A percentile compares a stretch with the other conserved stretches of the same genome.
Conservation (phyloP, 306 rosid species). For the Castanopsis chinensis region DNA sequence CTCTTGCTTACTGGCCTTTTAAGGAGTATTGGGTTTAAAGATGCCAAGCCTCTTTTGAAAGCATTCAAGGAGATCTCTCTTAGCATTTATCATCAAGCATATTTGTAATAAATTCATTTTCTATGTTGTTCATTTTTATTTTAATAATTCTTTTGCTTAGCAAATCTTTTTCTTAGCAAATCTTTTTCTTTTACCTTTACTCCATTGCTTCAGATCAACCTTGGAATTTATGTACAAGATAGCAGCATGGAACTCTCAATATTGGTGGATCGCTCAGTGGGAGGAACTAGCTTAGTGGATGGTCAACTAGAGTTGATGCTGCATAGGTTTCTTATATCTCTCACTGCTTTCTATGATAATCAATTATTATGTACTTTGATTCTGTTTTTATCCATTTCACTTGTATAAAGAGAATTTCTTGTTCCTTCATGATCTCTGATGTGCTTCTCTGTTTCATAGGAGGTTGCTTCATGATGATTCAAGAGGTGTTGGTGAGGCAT, state of each 20-base stretch:
- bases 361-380: background rate
- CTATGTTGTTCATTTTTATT: background rate
- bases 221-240: constrained; percentile 65
- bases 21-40: background rate
- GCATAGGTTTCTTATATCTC: constrained; percentile 55
- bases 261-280: constrained; percentile 77
- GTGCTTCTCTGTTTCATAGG: constrained; percentile 42
- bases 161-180: background rate
- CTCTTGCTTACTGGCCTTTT: background rate
- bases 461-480: constrained; percentile 75
- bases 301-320: constrained; percentile 83
- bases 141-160: background rate
- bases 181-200: background rate
- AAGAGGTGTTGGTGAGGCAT: constrained; percentile 84
- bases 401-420: background rate
- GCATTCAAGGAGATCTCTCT: background rate
- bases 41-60: background rate
- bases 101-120: background rate
- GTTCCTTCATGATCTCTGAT: constrained; percentile 4
- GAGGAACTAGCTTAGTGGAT: constrained; percentile 78
- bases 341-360: constrained; percentile 2
- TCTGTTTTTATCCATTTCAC: background rate
- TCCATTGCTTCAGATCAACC: constrained; percentile 58
- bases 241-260: constrained; percentile 58
- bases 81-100: background rate